Evolutionary conservation across 768 basidiomycete species (phyloP), one percentile per base, ranked within the genome.

Genomic region (Mycena pura): DNA sequence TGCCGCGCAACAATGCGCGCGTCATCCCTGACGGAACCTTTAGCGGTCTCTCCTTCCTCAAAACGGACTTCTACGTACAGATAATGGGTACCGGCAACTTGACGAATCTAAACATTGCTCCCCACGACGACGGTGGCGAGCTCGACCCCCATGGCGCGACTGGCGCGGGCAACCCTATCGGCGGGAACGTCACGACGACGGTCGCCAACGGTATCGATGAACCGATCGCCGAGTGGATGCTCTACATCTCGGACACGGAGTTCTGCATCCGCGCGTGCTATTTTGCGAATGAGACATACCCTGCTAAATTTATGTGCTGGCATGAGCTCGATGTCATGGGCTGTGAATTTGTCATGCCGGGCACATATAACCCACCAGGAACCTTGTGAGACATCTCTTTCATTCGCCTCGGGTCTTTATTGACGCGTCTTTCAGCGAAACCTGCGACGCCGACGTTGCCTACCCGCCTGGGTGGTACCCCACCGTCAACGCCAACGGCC

Each of bases 391-490:
- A 66, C 34, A 13, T 36, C 13, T 2, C 32, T 14, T 24, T 10
- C 36, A 3, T 15, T 14, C 25, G 27, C 14, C 14, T 3, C 6
- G 22, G 1, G 9, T 17, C 28, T 5, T 7, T 17, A 15, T 22
- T 39, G 2, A 34, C 32, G 13, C 25, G 29, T 43, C 17, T 36
- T 34, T 6, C 45, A 79, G 79, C 57, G 77, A 80, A 61, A 74
- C 71, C 34, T 80, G 80, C 47, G 79, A 81, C 3, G 80, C 79
- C 8, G 79, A 81, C 31, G 76, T 79, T 53, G 80, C 79, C 6
- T 81, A 80, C 49, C 80, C 80, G 8, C 80, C 80, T 22, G 80
- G 80, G 32, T 80, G 79, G 77, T 80, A 80, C 64, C 78, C 79
- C 44, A 78, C 77, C 9, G 76, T 73, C 39, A 75, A 72, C 9